phyloP scores from a whole-genome alignment of 805 yeast genomes.

The Zygosaccharomyces kombuchaensis region DNA sequence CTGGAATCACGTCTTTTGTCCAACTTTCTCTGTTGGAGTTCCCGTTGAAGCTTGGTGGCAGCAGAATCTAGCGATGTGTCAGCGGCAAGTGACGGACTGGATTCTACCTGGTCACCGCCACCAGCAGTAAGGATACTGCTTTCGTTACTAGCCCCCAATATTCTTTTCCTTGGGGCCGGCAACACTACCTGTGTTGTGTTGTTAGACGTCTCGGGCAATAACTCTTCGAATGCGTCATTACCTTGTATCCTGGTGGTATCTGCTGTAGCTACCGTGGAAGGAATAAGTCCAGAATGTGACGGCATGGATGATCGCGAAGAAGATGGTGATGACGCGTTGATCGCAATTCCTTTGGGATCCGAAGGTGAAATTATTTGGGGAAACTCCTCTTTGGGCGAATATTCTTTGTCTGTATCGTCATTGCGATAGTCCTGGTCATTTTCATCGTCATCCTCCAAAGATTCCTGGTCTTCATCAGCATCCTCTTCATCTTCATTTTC shows the following conservation, averaged over 20 bases:
- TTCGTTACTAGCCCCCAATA: conserved; percentile 13
- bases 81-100: neutral
- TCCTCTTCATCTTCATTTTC: neutral
- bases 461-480: conserved; percentile 28
- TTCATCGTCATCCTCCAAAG: conserved; percentile 44
- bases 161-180: conserved; percentile 12
- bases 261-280: conserved; percentile 12
- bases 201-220: conserved; percentile 5
- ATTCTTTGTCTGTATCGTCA: conserved; percentile 5
- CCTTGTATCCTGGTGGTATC: conserved; percentile 10
- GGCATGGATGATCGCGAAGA: conserved; percentile 11
- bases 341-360: neutral
- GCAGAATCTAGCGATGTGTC: conserved; percentile 2
- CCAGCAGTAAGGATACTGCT: neutral
- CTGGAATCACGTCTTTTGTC: conserved; percentile 32
- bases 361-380: neutral
- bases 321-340: neutral
- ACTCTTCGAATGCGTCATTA: neutral
- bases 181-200: conserved; percentile 11
- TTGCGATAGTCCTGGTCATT: conserved; percentile 9
- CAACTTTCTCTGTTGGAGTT: conserved; percentile 26
- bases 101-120: neutral
- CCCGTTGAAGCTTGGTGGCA: conserved; percentile 5
- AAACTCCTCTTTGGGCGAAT: conserved; percentile 4
- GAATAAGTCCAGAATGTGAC: conserved; percentile 7